Evolutionary conservation across 306 rosid genomes (phyloP).

Genomic region (Luffa aegyptiaca): DNA sequence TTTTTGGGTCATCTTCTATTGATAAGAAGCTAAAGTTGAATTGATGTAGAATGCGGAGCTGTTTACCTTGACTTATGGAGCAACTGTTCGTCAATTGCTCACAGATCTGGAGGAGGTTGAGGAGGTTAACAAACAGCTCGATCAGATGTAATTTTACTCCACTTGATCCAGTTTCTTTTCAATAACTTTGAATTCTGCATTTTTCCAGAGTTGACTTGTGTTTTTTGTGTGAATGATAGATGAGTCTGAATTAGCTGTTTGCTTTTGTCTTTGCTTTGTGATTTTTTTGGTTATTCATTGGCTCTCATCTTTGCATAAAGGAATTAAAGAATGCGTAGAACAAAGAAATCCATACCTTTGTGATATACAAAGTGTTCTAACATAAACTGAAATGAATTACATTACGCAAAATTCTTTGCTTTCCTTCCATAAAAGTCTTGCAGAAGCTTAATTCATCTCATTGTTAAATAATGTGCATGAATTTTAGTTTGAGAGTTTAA

Average conservation of each 20-base stretch:
- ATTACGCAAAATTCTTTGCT: background rate
- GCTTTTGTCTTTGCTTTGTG: background rate
- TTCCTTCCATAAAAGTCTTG: background rate
- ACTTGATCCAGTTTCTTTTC: background rate
- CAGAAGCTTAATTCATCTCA: background rate
- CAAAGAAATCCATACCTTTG: background rate
- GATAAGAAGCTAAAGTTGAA: background rate
- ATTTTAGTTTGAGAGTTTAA: background rate
- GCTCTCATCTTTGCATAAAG: background rate
- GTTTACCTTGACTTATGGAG: constrained; percentile 96
- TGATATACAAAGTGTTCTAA: background rate
- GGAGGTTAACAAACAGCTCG: constrained; percentile 97
- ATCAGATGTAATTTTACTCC: constrained; percentile 52
- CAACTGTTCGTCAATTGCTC: constrained; percentile 95
- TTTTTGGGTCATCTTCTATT: background rate
- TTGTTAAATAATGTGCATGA: background rate
- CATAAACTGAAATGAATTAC: background rate
- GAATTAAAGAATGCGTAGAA: background rate
- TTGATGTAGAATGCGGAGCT: constrained; percentile 76
- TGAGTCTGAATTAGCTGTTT: background rate
- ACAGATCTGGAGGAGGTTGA: constrained; percentile 97
- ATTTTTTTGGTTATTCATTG: background rate
- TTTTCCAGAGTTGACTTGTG: background rate
- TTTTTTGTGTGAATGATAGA: background rate
- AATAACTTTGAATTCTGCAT: background rate